These are phyloP conservation scores for Rhodosporidiobolus odoratus DNA, from an alignment of 768 basidiomycete species.

Conservation along the genomic window DNA sequence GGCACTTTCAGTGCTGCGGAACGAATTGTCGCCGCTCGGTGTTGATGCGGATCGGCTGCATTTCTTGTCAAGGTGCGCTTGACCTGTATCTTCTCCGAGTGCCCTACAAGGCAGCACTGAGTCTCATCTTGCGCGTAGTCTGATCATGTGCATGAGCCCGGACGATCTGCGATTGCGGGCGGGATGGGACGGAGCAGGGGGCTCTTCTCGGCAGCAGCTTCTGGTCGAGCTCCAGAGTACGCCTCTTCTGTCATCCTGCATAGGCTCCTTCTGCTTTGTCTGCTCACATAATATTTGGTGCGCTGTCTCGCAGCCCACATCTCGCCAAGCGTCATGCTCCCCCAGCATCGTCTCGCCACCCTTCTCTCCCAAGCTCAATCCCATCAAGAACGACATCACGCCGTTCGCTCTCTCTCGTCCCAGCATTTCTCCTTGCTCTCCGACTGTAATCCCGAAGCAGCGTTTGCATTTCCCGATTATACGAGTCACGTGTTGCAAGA, in stretches of 20 bases:
- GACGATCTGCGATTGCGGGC: conserved; percentile 75
- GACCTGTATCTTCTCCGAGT: conserved; percentile 1
- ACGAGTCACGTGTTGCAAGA: conserved; percentile 71
- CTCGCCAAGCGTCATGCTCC: conserved; percentile 86
- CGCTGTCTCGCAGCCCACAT: conserved; percentile 61
- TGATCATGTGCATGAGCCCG: conserved; percentile 86
- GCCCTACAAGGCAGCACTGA: conserved; percentile 18
- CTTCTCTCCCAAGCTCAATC: conserved; percentile 77
- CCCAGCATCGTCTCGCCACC: conserved; percentile 75
- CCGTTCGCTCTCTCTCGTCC: conserved; percentile 52
- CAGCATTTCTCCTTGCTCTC: conserved; percentile 72
- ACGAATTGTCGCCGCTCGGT: conserved; percentile 77
- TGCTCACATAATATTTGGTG: background rate
- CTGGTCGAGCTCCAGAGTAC: conserved; percentile 76
- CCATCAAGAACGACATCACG: conserved; percentile 76
- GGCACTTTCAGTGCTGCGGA: conserved; percentile 77
- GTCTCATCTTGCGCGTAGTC: conserved; percentile 49
- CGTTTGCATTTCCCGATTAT: conserved; percentile 67
- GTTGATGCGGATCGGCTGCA: conserved; percentile 76
- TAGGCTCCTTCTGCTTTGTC: background rate
- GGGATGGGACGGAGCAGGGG: conserved; percentile 82
- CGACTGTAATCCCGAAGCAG: conserved; percentile 76
- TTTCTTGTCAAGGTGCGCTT: conserved; percentile 71
- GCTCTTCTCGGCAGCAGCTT: conserved; percentile 68
- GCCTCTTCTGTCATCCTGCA: conserved; percentile 7